Evolutionary conservation across 148 eudicot species (phyloP), one percentile per base, ranked within the genome.

Genomic region (Nepenthes gracilis): DNA sequence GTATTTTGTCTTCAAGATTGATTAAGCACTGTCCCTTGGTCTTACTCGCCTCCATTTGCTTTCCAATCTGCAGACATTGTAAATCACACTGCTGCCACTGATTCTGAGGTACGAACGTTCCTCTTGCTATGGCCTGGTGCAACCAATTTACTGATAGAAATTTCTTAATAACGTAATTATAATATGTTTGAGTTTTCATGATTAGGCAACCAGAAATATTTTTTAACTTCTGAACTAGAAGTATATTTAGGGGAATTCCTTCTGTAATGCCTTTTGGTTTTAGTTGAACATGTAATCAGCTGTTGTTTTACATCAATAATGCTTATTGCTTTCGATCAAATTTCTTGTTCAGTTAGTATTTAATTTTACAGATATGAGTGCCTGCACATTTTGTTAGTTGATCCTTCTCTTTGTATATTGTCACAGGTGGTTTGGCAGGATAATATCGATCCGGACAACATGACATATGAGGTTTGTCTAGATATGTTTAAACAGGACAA

Each of bases 391-490:
- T 54, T 54, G 11, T 54, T 6, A 65, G 3, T 49, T 32, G 7
- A 48, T 13, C 33, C 23, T 57, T 12, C 10, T 33, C 4, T 6
- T 9, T 61, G 48, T 63, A 51, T 61, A 54, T 64, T 74, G 12
- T 66, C 64, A 57, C 73, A 85, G 91, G 81, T 54, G 50, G 59
- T 67, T 34, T 82, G 77, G 87, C 75, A 83, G 54, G 91, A 85
- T 64, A 60, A 78, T 38, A 47, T 85, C 34, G 85, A 85, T 71
- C 91, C 91, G 13, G 91, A 85, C 65, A 85, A 64, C 76, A 85
- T 85, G 91, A 82, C 87, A 40, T 85, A 85, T 37, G 91, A 85
- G 91, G 91, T 85, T 77, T 58, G 77, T 71, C 45, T 40, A 40
- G 36, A 2, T 55, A 5, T 35, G 36, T 57, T 34, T 37, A 12